Evolutionary conservation across 2,329 filamentous ascomycete species (phyloP).

Genomic region (Ceratocystis lukuohia): DNA sequence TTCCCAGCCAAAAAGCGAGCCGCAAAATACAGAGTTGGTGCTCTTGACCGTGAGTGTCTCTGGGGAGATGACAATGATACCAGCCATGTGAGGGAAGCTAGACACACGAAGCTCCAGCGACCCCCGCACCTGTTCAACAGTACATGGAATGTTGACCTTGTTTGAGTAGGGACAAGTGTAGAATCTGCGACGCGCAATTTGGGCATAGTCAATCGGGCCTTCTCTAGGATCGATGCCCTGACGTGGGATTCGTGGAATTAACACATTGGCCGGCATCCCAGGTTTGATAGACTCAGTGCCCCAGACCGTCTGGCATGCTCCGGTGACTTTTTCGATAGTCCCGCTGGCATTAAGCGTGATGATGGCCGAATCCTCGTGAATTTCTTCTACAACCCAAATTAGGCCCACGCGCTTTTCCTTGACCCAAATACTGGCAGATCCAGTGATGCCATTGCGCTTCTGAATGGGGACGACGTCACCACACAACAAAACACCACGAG

Average conservation of each 20-base stretch:
- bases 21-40: constrained; percentile 88
- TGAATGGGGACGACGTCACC: constrained; percentile 97
- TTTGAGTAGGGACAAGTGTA: constrained; percentile 74
- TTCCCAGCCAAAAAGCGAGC: constrained; percentile 79
- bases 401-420: constrained; percentile 90
- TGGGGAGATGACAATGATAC: constrained; percentile 85
- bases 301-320: constrained; percentile 79
- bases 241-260: constrained; percentile 73
- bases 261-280: constrained; percentile 60
- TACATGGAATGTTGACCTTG: constrained; percentile 70
- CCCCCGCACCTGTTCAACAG: constrained; percentile 58
- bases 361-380: constrained; percentile 80
- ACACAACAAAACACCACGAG: constrained; percentile 78
- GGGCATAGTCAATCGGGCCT: constrained; percentile 64
- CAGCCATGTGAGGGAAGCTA: constrained; percentile 93
- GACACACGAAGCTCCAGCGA: constrained; percentile 68
- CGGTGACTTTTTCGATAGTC: constrained; percentile 52
- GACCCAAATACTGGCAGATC: constrained; percentile 92
- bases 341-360: constrained; percentile 68
- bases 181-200: constrained; percentile 57
- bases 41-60: constrained; percentile 67
- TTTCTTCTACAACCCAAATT: constrained; percentile 97
- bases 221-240: constrained; percentile 56
- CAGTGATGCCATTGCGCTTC: constrained; percentile 83
- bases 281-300: constrained; percentile 52